phyloP scores from a whole-genome alignment of 768 basidiomycete genomes.

The Suillus alpinus region DNA sequence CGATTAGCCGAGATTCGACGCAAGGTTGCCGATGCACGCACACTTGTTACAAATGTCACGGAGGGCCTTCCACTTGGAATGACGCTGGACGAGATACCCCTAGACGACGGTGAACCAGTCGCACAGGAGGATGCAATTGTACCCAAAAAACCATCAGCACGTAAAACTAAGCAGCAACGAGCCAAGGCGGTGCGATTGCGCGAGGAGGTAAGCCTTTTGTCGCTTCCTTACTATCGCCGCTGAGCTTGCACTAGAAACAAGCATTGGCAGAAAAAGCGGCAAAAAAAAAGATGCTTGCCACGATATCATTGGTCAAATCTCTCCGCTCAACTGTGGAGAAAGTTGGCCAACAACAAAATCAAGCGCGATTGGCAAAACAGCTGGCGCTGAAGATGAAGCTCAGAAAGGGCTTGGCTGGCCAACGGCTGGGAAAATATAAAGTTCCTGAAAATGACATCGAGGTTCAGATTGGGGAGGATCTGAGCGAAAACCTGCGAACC shows the following conservation, averaged over 20 bases:
- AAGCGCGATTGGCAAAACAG: constrained; percentile 36
- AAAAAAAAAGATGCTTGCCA: constrained; percentile 57
- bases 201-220: constrained; percentile 52
- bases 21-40: constrained; percentile 51
- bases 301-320: constrained; percentile 53
- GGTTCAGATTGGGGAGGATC: constrained; percentile 88
- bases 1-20: constrained; percentile 52
- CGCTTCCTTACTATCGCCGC: neutral
- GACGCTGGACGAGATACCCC: constrained; percentile 48
- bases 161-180: constrained; percentile 66
- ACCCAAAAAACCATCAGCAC: constrained; percentile 39
- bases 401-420: constrained; percentile 66
- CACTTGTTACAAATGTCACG: constrained; percentile 28
- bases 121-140: constrained; percentile 27
- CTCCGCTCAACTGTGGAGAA: constrained; percentile 46
- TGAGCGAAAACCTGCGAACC: constrained; percentile 78
- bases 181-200: constrained; percentile 61
- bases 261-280: constrained; percentile 56
- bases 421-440: constrained; percentile 75
- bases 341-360: constrained; percentile 36
- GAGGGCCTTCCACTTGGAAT: constrained; percentile 58
- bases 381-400: constrained; percentile 47
- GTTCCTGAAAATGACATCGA: constrained; percentile 68
- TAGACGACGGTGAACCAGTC: constrained; percentile 38
- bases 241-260: constrained; percentile 48